These are phyloP conservation scores for Saitozyma podzolica DNA, from an alignment of 768 basidiomycete species.

Conservation along the genomic window DNA sequence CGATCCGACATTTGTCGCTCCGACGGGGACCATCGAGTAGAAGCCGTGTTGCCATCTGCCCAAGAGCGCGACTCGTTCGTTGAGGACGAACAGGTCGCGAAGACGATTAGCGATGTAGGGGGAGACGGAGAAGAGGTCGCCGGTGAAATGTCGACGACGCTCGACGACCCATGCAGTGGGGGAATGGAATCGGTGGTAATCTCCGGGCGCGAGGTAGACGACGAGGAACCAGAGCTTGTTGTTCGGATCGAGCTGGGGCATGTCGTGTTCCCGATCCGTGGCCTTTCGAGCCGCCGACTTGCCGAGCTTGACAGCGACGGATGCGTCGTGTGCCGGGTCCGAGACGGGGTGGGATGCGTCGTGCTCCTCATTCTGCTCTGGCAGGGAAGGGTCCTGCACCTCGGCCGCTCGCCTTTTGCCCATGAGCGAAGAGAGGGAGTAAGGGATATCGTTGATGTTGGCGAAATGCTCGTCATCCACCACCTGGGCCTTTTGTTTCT, in stretches of 20 bases:
- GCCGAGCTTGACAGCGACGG: constrained; percentile 59
- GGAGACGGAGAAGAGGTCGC: constrained; percentile 94
- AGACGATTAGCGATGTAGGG: constrained; percentile 92
- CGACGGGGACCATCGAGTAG: constrained; percentile 96
- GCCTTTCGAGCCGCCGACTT: constrained; percentile 18
- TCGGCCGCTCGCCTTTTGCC: constrained; percentile 54
- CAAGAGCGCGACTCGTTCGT: constrained; percentile 91
- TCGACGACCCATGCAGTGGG: constrained; percentile 98
- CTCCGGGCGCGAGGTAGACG: constrained; percentile 96
- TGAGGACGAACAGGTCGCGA: constrained; percentile 92
- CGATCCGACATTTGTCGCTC: constrained; percentile 95
- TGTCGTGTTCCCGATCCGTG: constrained; percentile 22
- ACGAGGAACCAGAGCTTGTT: constrained; percentile 89
- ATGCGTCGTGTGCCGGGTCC: constrained; percentile 65
- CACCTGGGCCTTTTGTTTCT: constrained; percentile 4
- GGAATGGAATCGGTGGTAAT: constrained; percentile 96
- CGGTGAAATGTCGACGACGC: constrained; percentile 89
- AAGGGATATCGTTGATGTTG: constrained; percentile 94
- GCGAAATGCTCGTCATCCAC: constrained; percentile 90
- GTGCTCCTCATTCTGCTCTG: constrained; percentile 26
- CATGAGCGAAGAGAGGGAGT: constrained; percentile 85
- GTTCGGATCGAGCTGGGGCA: constrained; percentile 64
- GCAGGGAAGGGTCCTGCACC: not conserved
- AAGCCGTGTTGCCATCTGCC: constrained; percentile 95
- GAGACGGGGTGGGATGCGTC: constrained; percentile 60